phyloP scores from a whole-genome alignment of 192 early-diverging fungal species.

The Dissophora ornata region DNA sequence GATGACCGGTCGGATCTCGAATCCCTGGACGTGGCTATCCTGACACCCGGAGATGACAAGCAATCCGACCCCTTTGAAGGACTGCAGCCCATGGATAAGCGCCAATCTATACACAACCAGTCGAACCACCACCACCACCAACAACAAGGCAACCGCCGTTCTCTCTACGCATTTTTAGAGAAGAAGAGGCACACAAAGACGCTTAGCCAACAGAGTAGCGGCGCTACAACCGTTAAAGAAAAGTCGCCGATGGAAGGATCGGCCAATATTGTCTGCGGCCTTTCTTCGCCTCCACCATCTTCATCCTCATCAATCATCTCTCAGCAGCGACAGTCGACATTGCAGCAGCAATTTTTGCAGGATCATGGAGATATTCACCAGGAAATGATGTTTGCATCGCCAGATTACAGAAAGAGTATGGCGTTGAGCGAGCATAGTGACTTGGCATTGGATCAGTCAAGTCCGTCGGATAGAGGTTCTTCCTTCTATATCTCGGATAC shows the following conservation, averaged over 20 bases:
- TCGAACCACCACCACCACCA: no score
- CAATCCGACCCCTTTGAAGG: slow-evolving; percentile 13
- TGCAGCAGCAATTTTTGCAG: not conserved
- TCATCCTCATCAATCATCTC: not conserved
- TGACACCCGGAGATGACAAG: slow-evolving; percentile 4
- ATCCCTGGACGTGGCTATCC: slow-evolving; percentile 17
- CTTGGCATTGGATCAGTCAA: slow-evolving; percentile 7
- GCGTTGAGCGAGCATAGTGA: slow-evolving; percentile 33
- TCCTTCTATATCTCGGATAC: slow-evolving; percentile 3
- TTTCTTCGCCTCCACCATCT: not conserved
- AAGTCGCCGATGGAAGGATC: not conserved
- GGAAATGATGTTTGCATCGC: slow-evolving; percentile 48
- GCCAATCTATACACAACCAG: not conserved
- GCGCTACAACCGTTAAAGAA: slow-evolving; percentile 12
- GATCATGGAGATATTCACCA: not conserved
- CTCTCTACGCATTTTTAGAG: not conserved
- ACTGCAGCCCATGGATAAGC: not conserved
- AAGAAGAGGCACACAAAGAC: slow-evolving; percentile 8
- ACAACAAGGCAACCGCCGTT: not conserved
- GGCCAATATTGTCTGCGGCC: not conserved
- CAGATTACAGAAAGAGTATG: slow-evolving; percentile 38
- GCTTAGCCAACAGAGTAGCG: slow-evolving; percentile 17
- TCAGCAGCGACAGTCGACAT: not conserved
- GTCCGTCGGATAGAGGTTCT: slow-evolving; percentile 11
- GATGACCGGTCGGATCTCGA: slow-evolving; percentile 12